phyloP scores from a whole-genome alignment of 2,329 filamentous ascomycete species.

The Epichloe brachyelytri region DNA sequence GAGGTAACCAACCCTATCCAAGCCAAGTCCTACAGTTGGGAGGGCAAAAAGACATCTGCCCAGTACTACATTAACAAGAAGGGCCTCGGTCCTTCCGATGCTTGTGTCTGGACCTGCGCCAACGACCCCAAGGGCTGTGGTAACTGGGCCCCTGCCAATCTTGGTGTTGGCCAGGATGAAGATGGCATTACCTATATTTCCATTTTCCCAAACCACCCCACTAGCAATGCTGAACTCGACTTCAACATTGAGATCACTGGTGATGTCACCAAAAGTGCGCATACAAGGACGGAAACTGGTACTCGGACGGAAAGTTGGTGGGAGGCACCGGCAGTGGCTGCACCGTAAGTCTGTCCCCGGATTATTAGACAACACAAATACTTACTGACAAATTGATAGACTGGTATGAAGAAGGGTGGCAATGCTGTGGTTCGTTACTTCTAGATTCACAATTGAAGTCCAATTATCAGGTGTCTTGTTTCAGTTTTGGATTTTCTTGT shows the following conservation, averaged over 20 bases:
- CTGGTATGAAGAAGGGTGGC: constrained; percentile 27
- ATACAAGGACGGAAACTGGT: constrained; percentile 14
- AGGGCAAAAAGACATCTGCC: constrained; percentile 63
- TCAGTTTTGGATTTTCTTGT: constrained; percentile 21
- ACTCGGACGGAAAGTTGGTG: constrained; percentile 49
- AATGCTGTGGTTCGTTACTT: constrained; percentile 32
- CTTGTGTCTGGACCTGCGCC: constrained; percentile 60
- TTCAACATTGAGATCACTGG: constrained; percentile 70
- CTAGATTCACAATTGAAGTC: constrained; percentile 10
- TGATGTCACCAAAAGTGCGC: constrained; percentile 48
- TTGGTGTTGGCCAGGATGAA: constrained; percentile 62
- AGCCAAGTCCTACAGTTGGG: constrained; percentile 63
- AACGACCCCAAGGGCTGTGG: constrained; percentile 42
- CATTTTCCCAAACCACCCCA: constrained; percentile 74
- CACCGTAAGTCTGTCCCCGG: constrained; percentile 53
- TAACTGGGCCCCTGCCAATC: constrained; percentile 80
- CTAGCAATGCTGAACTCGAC: constrained; percentile 54
- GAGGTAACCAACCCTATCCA: constrained; percentile 65
- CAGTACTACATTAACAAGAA: constrained; percentile 95
- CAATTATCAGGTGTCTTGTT: background rate
- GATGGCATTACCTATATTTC: constrained; percentile 63
- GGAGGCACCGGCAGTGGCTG: constrained; percentile 48
- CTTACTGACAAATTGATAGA: constrained; percentile 19
- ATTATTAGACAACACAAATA: background rate
- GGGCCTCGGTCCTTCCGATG: constrained; percentile 51